Conservation (phyloP, 164 flowering plant genomes). For the Stephania cephalantha region DNA sequence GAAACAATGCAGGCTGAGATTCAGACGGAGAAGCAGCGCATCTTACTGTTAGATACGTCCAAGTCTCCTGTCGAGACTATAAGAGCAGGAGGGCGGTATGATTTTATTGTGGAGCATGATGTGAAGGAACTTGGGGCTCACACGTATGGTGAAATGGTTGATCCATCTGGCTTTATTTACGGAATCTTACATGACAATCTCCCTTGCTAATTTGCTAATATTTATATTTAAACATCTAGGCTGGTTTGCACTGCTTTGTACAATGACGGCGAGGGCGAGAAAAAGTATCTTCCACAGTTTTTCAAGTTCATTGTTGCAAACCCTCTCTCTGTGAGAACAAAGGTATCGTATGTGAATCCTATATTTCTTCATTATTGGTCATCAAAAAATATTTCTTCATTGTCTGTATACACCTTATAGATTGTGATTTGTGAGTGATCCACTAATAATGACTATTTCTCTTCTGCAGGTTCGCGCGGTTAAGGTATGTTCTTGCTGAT, state of each 20-base stretch:
- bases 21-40: constrained; percentile 89
- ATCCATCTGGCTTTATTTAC: neutral
- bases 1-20: constrained; percentile 73
- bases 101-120: constrained; percentile 97
- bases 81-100: constrained; percentile 94
- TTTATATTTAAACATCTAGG: constrained; percentile 31
- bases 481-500: constrained; percentile 64
- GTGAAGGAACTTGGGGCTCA: constrained; percentile 98
- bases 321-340: constrained; percentile 96
- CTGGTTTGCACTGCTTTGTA: constrained; percentile 90
- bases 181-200: neutral
- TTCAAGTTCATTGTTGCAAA: constrained; percentile 93
- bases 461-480: constrained; percentile 85
- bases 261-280: constrained; percentile 83
- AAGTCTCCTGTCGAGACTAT: constrained; percentile 90
- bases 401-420: neutral
- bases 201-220: neutral
- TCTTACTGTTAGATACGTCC: constrained; percentile 79
- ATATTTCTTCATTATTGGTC: neutral
- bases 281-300: constrained; percentile 95
- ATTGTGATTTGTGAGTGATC: neutral
- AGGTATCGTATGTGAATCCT: constrained; percentile 44
- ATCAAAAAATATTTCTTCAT: neutral
- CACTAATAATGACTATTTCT: neutral
- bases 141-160: constrained; percentile 41